phyloP scores from a whole-genome alignment of 306 rosid species.

The Pyrus communis region DNA sequence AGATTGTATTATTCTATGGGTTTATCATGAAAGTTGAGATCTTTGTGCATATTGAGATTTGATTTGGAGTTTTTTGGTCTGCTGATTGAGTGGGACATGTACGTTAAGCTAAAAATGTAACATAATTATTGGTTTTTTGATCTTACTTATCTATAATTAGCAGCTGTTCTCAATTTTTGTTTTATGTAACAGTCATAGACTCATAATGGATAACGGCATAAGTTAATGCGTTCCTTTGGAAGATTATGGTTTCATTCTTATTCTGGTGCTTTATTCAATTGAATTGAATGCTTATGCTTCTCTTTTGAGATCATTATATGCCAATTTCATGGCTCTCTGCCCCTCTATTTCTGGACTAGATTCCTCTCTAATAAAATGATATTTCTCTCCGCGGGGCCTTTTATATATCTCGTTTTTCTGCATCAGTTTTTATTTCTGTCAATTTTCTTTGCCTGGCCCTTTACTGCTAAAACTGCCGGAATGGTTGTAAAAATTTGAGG shows the following conservation, averaged over 20 bases:
- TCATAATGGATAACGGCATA: slow-evolving; percentile 23
- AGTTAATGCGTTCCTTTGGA: slow-evolving; percentile 17
- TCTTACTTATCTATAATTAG: neutral
- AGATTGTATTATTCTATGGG: neutral
- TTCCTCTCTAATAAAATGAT: slow-evolving; percentile 8
- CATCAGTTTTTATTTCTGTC: neutral
- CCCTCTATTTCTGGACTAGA: slow-evolving; percentile 2
- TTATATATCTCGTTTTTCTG: neutral
- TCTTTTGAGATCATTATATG: slow-evolving; percentile 24
- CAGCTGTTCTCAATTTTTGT: neutral
- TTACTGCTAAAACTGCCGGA: neutral
- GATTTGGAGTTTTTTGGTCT: slow-evolving; percentile 1
- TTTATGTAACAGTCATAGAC: slow-evolving; percentile 15
- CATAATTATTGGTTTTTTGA: slow-evolving; percentile 1
- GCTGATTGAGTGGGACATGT: slow-evolving; percentile 14
- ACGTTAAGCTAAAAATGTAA: slow-evolving; percentile 3
- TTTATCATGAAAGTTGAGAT: neutral
- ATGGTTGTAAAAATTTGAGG: slow-evolving; percentile 1
- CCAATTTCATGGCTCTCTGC: slow-evolving; percentile 18
- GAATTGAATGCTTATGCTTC: slow-evolving; percentile 23
- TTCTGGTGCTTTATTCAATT: slow-evolving; percentile 16
- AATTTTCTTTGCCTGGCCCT: neutral
- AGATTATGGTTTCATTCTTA: slow-evolving; percentile 13
- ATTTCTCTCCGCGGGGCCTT: neutral
- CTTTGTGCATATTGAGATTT: slow-evolving; percentile 1